Evolutionary conservation across 2,329 filamentous ascomycete species (phyloP), one percentile per base, ranked within the genome.

Genomic region (Cyphellophora attinorum): DNA sequence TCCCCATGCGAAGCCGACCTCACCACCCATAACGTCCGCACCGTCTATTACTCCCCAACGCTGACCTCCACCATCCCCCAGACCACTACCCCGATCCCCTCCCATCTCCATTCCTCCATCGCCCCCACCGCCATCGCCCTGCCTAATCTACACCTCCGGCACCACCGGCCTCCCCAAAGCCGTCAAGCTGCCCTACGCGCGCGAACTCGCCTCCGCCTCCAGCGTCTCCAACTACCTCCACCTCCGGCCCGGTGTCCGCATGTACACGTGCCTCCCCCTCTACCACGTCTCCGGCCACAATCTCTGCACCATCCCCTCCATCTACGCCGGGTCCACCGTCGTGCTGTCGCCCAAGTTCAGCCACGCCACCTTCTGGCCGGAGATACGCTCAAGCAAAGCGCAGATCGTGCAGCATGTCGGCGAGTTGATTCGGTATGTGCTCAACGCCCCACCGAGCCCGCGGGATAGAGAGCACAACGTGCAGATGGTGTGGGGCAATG

Each of bases 251-350:
- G 54, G 54, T 2, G 76, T 83, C 51, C 62, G 78, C 17, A 85
- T 77, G 70, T 86, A 85, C 51, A 72, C 77, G 50, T 84, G 79
- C 55, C 85, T 86, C 76, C 81, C 74, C 0, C 61, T 84, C 18
- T 86, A 85, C 51, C 82, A 88, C 53, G 81, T 79, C 8, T 85
- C 82, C 0, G 81, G 79, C 4, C 58, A 65, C 38, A 65, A 67
- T 34, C 60, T 57, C 1, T 64, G 61, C 1, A 11, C 68, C 5
- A 60, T 55, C 27, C 60, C 62, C 36, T 53, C 53, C 2, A 73
- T 72, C 18, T 73, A 79, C 21, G 65, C 64, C 6, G 71, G 74
- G 5, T 46, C 68, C 0, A 51, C 53, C 5, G 49, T 65, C 5
- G 59, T 60, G 0, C 49, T 66, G 3, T 58, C 52, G 1, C 57